Conservation (phyloP, 345 rosid species). For the Aegle marmelos region DNA sequence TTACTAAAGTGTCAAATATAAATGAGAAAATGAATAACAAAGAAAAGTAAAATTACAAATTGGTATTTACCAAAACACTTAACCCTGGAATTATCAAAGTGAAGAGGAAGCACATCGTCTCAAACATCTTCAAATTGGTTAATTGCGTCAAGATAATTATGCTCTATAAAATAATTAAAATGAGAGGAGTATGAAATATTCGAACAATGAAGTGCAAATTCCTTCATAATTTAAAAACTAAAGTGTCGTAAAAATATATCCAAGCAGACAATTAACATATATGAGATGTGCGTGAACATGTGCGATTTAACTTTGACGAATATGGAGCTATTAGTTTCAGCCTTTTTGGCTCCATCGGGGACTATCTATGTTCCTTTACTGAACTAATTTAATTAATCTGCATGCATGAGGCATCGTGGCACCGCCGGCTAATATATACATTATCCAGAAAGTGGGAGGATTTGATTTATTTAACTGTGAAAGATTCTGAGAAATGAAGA, state of each 20-base stretch:
- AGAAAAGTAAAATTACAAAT: too few species aligned
- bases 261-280: neutral
- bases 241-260: neutral
- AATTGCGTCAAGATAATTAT: neutral
- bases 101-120: too few species aligned
- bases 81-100: too few species aligned
- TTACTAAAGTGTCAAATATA: too few species aligned
- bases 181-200: neutral
- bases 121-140: too few species aligned
- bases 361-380: neutral
- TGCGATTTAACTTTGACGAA: conserved; percentile 4
- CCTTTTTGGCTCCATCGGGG: neutral
- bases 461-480: conserved; percentile 10
- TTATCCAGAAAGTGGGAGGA: conserved; percentile 2
- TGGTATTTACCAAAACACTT: too few species aligned
- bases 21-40: too few species aligned
- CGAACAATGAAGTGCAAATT: neutral
- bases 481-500: conserved; percentile 11
- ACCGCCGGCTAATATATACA: neutral
- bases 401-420: conserved; percentile 2
- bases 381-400: neutral
- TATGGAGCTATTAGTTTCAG: neutral
- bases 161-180: neutral
- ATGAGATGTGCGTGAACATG: neutral
- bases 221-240: neutral